Evolutionary conservation across 768 basidiomycete species (phyloP).

Genomic region (Mycena albidolilacea): DNA sequence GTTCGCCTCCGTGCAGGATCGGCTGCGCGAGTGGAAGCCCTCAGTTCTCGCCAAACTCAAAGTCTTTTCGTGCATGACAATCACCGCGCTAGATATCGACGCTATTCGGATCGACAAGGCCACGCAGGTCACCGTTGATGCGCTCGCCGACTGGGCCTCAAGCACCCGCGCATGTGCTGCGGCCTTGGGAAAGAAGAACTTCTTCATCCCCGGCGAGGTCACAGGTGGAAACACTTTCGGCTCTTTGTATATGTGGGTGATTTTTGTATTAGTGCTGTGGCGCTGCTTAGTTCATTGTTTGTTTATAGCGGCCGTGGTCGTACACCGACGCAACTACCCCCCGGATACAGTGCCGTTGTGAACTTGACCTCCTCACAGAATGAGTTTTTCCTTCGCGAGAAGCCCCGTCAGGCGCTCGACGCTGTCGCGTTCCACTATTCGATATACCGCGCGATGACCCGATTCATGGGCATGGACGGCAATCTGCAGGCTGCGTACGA

Average conservation of each 20-base stretch:
- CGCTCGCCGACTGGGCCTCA: slow-evolving; percentile 82
- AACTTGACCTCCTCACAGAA: slow-evolving; percentile 73
- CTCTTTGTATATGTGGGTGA: slow-evolving; percentile 82
- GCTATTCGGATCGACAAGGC: slow-evolving; percentile 97
- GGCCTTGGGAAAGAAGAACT: slow-evolving; percentile 84
- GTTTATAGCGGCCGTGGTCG: slow-evolving; percentile 83
- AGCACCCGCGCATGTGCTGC: slow-evolving; percentile 83
- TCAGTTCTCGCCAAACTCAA: slow-evolving; percentile 84
- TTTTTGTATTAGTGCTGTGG: not conserved
- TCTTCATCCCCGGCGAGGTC: slow-evolving; percentile 93
- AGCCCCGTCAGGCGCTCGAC: slow-evolving; percentile 76
- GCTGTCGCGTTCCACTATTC: slow-evolving; percentile 95
- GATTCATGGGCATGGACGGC: slow-evolving; percentile 97
- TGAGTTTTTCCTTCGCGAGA: slow-evolving; percentile 86
- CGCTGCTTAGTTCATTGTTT: not conserved
- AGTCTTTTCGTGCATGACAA: slow-evolving; percentile 87
- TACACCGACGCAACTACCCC: slow-evolving; percentile 78
- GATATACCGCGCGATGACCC: slow-evolving; percentile 86
- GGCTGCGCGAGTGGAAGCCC: slow-evolving; percentile 93
- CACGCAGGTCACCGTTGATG: slow-evolving; percentile 90
- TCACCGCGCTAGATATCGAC: slow-evolving; percentile 91
- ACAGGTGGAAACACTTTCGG: slow-evolving; percentile 96
- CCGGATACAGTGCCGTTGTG: slow-evolving; percentile 77
- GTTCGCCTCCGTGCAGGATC: slow-evolving; percentile 96
- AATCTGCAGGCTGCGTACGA: slow-evolving; percentile 94